Evolutionary conservation across 805 yeast genomes (phyloP).

Genomic region (Nakazawaea ambrosiae): DNA sequence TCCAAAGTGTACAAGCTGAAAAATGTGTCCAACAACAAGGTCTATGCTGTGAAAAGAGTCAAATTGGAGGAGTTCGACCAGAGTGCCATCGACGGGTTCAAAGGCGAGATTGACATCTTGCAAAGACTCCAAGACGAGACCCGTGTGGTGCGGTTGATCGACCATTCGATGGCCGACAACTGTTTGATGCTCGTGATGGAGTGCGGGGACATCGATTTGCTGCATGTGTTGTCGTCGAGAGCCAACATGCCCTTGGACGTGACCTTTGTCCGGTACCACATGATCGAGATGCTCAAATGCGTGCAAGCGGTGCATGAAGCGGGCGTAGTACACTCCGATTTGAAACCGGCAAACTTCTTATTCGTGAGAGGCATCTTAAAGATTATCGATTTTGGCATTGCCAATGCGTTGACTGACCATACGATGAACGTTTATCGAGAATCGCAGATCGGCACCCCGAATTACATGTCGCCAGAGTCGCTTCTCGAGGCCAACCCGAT

Average conservation of each 20-base stretch:
- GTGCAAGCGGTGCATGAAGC: conserved; percentile 81
- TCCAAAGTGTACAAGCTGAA: conserved; percentile 84
- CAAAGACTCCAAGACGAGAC: conserved; percentile 49
- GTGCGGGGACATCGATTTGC: conserved; percentile 87
- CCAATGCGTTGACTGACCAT: conserved; percentile 91
- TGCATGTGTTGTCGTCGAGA: conserved; percentile 65
- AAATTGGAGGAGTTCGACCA: conserved; percentile 77
- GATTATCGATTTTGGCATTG: conserved; percentile 91
- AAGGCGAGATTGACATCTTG: conserved; percentile 82
- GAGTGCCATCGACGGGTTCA: conserved; percentile 66
- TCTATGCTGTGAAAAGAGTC: conserved; percentile 78
- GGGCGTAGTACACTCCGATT: conserved; percentile 57
- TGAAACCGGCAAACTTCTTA: conserved; percentile 62
- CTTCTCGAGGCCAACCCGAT: conserved; percentile 43
- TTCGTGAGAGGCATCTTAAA: conserved; percentile 80
- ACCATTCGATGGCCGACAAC: conserved; percentile 60
- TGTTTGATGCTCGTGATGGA: conserved; percentile 79
- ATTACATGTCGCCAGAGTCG: conserved; percentile 98
- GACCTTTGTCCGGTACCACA: conserved; percentile 73
- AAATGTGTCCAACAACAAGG: conserved; percentile 38
- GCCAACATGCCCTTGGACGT: conserved; percentile 47
- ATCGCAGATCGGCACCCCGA: conserved; percentile 91
- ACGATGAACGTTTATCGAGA: conserved; percentile 87
- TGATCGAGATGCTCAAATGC: conserved; percentile 73
- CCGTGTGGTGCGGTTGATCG: conserved; percentile 74